A percentile compares a stretch with the other conserved stretches of the same genome.
Conservation (phyloP, 176 grass and related monocot species). For the barley (Hordeum vulgare) region DNA sequence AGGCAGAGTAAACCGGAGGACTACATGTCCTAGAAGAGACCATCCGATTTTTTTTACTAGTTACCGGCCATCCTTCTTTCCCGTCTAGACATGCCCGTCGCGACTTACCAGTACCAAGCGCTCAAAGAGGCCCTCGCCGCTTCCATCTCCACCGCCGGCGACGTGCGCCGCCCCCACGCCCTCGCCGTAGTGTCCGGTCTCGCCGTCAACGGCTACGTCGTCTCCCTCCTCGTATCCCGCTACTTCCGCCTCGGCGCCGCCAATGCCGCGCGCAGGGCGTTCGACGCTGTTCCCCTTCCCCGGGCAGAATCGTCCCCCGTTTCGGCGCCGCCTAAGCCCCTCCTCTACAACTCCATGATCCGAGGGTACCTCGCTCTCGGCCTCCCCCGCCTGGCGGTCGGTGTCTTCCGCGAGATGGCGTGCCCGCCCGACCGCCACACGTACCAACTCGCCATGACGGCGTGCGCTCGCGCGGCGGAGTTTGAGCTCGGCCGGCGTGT, state of each 20-base stretch:
- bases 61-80: too few relatives aligned
- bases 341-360: constrained; percentile 68
- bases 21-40: too few relatives aligned
- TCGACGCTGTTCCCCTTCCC: constrained; percentile 26
- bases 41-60: too few relatives aligned
- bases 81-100: constrained; percentile 23
- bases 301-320: not conserved
- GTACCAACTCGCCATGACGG: constrained; percentile 50
- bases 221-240: constrained; percentile 45
- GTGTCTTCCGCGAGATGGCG: constrained; percentile 33
- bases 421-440: constrained; percentile 40
- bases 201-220: constrained; percentile 38
- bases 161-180: constrained; percentile 40
- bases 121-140: constrained; percentile 60
- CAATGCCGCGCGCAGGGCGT: constrained; percentile 28
- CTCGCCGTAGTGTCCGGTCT: constrained; percentile 37
- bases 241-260: constrained; percentile 50
- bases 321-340: constrained; percentile 21
- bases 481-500: constrained; percentile 6
- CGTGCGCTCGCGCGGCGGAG: constrained; percentile 28
- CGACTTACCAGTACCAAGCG: constrained; percentile 38
- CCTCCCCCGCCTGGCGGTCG: constrained; percentile 22
- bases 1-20: too few relatives aligned
- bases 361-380: constrained; percentile 35
- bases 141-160: constrained; percentile 34